Evolutionary conservation across 2,329 filamentous ascomycete species (phyloP).

Genomic region (Davidsoniella virescens): DNA sequence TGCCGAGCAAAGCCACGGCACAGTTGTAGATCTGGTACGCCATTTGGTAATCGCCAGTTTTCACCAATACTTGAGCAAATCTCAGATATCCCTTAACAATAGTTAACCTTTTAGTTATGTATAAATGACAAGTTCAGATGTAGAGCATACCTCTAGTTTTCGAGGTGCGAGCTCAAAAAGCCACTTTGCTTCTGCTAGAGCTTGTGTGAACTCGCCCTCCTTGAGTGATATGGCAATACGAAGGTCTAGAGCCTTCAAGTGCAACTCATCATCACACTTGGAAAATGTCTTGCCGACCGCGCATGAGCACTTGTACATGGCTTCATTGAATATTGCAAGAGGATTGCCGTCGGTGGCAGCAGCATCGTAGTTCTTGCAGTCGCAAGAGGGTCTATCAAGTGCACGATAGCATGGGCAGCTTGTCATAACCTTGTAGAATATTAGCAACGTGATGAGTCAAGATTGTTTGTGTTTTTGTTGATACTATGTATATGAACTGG

Average conservation of each 20-base stretch:
- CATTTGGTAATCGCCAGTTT: slow-evolving; percentile 23
- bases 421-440: slow-evolving; percentile 5
- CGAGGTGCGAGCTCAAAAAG: slow-evolving; percentile 26
- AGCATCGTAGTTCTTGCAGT: slow-evolving; percentile 25
- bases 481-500: too few species aligned
- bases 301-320: slow-evolving; percentile 25
- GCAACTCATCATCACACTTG: slow-evolving; percentile 23
- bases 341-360: slow-evolving; percentile 16
- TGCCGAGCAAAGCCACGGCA: slow-evolving; percentile 14
- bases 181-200: slow-evolving; percentile 26
- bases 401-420: slow-evolving; percentile 21
- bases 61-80: slow-evolving; percentile 24
- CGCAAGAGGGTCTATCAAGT: slow-evolving; percentile 22
- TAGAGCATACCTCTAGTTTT: slow-evolving; percentile 22
- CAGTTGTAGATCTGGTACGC: slow-evolving; percentile 26
- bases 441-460: not conserved
- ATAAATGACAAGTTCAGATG: not conserved
- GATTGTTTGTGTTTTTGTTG: too few species aligned
- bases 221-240: slow-evolving; percentile 23
- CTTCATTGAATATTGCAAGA: slow-evolving; percentile 23
- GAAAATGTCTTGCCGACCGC: slow-evolving; percentile 22
- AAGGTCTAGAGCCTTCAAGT: slow-evolving; percentile 27
- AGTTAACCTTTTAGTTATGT: not conserved
- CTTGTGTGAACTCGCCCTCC: slow-evolving; percentile 24
- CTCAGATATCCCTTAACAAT: slow-evolving; percentile 25